Evolutionary conservation across 1,139 yeast species (phyloP), one percentile per base, ranked within the genome.

Genomic region (Protomyces lactucae-debilis): DNA sequence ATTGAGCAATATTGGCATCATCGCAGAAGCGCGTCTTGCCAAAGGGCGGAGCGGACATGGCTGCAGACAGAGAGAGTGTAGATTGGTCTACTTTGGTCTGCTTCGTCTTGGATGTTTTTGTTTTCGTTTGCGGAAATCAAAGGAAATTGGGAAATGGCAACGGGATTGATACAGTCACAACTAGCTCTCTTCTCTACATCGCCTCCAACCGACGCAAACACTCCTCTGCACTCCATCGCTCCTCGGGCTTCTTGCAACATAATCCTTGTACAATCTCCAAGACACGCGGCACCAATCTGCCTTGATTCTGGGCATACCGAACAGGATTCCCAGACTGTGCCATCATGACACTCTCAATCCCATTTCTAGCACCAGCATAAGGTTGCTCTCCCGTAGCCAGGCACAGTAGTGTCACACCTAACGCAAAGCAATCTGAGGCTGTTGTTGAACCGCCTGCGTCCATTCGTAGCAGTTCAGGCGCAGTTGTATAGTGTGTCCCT

Each of bases 1-100:
- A 52, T 36, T 55, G 40, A 5, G 63, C 52, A 9, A 59, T 39
- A 21, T 59, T 59, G 25, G 63, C 43, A 16, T 52, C 52, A 28
- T 59, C 63, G 53, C 63, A 59, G 18, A 59, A 52, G 48, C 35
- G 53, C 36, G 63, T 16, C 45, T 59, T 59, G 52, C 63, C 63
- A 21, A 59, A 59, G 16, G 53, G n/a, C 12, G 45, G 45, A 4
- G 63, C 48, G 21, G 48, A n/a, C 48, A 43, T 43, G 43, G 43
- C 16, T 39, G 43, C 43, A 39, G 16, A 5, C 8, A 39, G n/a
- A 14, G 43, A 14, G 43, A 1, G 43, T 2, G 40, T 14, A 14
- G 43, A 14, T 39, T 12, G 43, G 43, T 12, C 43, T 10, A 14
- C 16, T 14, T 39, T 12, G 10, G 10, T 39, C 32, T 9, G 43